Percentiles rank a stretch among this genome's conserved stretches.
phyloP scores from a whole-genome alignment of 305 asterid genomes.

The Solanum hybrid region DNA sequence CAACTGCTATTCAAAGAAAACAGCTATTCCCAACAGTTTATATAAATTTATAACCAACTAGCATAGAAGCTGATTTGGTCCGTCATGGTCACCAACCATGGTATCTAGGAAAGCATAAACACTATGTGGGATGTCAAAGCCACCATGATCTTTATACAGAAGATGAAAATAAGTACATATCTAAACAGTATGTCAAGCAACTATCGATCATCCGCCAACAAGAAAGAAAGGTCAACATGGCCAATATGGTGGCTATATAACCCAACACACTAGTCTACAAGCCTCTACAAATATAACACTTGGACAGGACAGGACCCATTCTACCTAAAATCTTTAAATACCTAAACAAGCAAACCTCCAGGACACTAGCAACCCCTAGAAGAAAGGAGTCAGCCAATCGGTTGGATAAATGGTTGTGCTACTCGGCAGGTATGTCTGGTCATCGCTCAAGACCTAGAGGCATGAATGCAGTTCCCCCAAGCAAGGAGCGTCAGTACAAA shows the following conservation, averaged over 20 bases:
- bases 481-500: no score
- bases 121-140: neutral
- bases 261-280: neutral
- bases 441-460: no score
- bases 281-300: neutral
- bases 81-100: neutral
- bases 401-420: no score
- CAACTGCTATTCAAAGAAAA: neutral
- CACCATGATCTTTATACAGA: neutral
- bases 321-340: neutral
- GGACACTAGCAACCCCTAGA: neutral
- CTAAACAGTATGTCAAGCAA: neutral
- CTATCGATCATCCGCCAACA: neutral
- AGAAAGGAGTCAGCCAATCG: no score
- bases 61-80: neutral
- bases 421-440: no score
- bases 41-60: neutral
- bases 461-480: no score
- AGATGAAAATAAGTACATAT: neutral
- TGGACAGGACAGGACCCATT: neutral
- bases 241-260: neutral
- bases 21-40: neutral
- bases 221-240: neutral
- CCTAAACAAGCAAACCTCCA: neutral
- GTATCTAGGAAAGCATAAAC: neutral